Base-by-base conservation (phyloP, 768 basidiomycete species). In the Hypsizygus marmoreus region DNA sequence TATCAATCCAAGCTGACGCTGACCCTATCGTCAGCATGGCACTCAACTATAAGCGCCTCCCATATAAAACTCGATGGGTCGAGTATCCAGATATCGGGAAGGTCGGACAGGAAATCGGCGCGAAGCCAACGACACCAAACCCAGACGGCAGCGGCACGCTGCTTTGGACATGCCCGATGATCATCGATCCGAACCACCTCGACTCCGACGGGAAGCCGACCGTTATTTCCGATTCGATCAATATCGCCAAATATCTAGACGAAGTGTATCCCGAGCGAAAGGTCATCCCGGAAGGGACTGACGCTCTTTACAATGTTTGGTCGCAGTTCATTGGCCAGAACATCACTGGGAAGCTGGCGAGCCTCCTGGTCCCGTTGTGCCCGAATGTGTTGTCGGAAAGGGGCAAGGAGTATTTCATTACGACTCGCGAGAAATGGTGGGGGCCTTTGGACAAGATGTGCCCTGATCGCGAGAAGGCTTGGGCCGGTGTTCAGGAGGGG, bases 81-180 rank as follows among this genome's bases (percentile, higher is more conserved):
- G 69, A 71, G 35, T 72, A 62, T 51, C 70, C 74, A 4, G 71
- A 74, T 52, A 72, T 75, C 23, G 67, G 62, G 16, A 44, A 56
- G 4, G 43, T 65, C 16, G 60, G 66, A 23, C 62, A 63, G 32
- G 53, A 54, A 42, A 58, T 72, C 12, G 66, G 68, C 4, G 68
- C 65, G 2, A 50, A 57, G 9, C 45, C 68, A 11, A 70, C 67
- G 2, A 37, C 28, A 4, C 24, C 23, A 11, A 49, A 43, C 20
- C 46, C 49, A 32, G 53, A 52, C 13, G 56, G 56, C 13, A 50
- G 45, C 23, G 49, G 45, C 9, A 26, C 34, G 6, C 29, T 40
- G n/a, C 37, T 42, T 3, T 54, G 49, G 39, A 51, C 50, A 6
- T 50, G 45, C 22, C 56, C 56, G 1, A 45, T 51, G 43, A 45